Evolutionary conservation across 495 filamentous ascomycete genomes (phyloP), one percentile per base, ranked within the genome.

Genomic region (Echria macrotheca): DNA sequence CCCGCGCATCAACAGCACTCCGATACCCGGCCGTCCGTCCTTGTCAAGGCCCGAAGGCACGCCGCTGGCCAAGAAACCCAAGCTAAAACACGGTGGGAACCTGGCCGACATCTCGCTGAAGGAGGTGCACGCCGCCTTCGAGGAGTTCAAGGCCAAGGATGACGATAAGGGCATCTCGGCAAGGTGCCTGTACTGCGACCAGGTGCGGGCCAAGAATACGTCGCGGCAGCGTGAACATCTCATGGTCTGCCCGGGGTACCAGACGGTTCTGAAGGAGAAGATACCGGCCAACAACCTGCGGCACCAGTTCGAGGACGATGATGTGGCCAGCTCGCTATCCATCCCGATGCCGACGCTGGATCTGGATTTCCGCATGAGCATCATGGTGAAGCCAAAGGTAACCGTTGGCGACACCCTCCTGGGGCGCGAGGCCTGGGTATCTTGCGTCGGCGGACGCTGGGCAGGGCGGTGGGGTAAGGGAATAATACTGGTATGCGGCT

Each of bases 191-290:
- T 57, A 58, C 42, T 65, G 62, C 54, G 41, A 42, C 38, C 54
- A 65, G 33, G 46, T 56, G 14, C 57, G 62, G 0, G 62, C 62
- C 1, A 65, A 65, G 46, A 65, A 65, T 39, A 65, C 59, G 8
- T 65, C 62, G 4, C 42, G 62, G 22, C 62, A 65, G 50, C 49
- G 62, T 8, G 62, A 65, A 31, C 62, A 65, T 28, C 42, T 65
- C 14, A 33, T 60, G 48, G 17, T 23, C 2, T 65, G 62, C 39
- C 28, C 52, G 15, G 59, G 50, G 2, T 65, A 60, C 33, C 59
- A 60, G 33, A 12, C 24, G 19, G 36, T 56, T 17, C 49, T 65
- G 31, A 57, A 56, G 40, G 59, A 63, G 8, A 58, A 55, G 49
- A 57, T 60, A 14, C 57, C 61, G 1, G 61, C 59, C 23, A 60